Base-by-base conservation (phyloP, 345 rosid species). In the Aurinia saxatilis region DNA sequence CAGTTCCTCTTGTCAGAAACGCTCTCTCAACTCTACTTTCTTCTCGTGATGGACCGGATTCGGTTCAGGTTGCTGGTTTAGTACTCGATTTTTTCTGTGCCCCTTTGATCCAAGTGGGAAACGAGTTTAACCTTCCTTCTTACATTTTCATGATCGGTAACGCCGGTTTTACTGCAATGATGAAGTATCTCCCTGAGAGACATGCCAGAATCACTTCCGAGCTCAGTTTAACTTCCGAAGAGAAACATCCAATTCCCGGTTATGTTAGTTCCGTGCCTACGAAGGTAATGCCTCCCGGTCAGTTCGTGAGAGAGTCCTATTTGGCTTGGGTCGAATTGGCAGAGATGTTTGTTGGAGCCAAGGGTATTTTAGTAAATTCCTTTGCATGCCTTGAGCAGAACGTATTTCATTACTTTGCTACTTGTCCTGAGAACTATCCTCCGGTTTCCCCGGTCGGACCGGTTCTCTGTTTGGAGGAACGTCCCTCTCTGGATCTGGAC, bases 81-180 rank as follows among this genome's bases (percentile, higher is more conserved):
- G 57, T 79, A 47, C 36, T 81, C 2, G 87, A 85, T 57, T 47
- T 81, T 31, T 81, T 81, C 36, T 78, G 85, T 41, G 53, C 68
- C 2, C 61, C 78, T 3, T 38, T 79, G 71, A 75, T 85, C 12
- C 70, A 77, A 34, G 70, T 74, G 0, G 87, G 68, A 0, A 44
- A 63, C 6, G 80, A 78, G 6, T 50, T 81, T 31, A 53, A 45
- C 33, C 74, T 83, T 11, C 83, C 89, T 53, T 81, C 77, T 25
- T 83, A 83, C 68, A 57, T 83, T 10, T 79, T 68, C 63, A 23
- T 50, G 3, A 73, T 83, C 12, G 2, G 35, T 58, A 76, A 54
- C 33, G 70, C 83, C 11, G 72, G 39, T 57, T 75, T 57, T 19
- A 46, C 74, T 36, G 57, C 63, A 52, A 40, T 86, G 64, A 60